Evolutionary conservation across 257 asterid species (phyloP), one percentile per base, ranked within the genome.

Genomic region (Rehmannia glutinosa): DNA sequence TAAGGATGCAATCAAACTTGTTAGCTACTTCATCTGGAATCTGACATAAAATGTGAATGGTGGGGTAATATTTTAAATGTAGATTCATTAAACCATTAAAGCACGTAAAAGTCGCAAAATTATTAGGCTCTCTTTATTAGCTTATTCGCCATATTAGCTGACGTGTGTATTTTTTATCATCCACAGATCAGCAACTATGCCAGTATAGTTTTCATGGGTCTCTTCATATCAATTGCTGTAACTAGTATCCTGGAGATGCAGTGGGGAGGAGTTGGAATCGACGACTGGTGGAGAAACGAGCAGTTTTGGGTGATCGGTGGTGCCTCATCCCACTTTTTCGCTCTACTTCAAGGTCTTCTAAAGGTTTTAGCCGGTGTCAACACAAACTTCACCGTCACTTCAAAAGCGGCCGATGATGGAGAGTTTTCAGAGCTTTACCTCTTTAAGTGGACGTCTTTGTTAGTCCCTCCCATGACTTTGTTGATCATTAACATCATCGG

Each of bases 251-350:
- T 83, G 4, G 93, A 86, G 75, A 83, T 86, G 73, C 80, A 69
- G 21, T 86, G 93, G 93, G 86, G 90, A 19, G 83, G 87, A 3
- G 86, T 86, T 4, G 77, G 78, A 35, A 74, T 86, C 0, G 87
- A 86, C 4, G 90, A 86, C 67, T 69, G 72, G 84, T 86, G 93
- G 93, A 83, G 86, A 63, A 86, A 81, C 52, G 93, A 86, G 63
- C 93, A 83, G 73, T 86, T 86, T 62, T 86, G 90, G 90, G 90
- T 86, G 11, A 83, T 86, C 1, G 90, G 90, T 23, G 90, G 93
- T 0, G 84, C 66, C 15, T 83, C 90, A 0, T 63, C 93, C 8
- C 90, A 86, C 57, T 72, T 86, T 27, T 83, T 83, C 11, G 93
- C 93, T 9, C 82, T 86, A 2, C 1, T 81, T 21, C 93, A 86